A percentile compares a stretch with the other conserved stretches of the same genome.
These are phyloP conservation scores for Dianthus caryophyllus DNA, from an alignment of 148 eudicot genomes.

Conservation along the genomic window DNA sequence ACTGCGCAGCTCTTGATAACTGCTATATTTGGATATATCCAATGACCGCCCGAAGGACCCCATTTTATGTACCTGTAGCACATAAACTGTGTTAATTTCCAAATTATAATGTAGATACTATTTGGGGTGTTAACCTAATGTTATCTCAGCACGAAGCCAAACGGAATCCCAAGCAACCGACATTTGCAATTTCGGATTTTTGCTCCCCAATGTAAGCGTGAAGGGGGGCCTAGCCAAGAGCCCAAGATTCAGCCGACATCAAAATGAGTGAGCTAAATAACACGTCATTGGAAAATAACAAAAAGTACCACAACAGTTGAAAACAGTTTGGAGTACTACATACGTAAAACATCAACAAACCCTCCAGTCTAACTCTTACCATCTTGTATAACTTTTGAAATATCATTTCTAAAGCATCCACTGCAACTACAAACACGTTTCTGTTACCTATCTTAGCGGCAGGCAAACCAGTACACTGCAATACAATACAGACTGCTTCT, in stretches of 20 bases:
- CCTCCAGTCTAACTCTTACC: too few species aligned
- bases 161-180: too few species aligned
- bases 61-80: constrained; percentile 61
- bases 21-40: constrained; percentile 75
- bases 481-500: not conserved
- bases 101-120: too few species aligned
- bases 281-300: too few species aligned
- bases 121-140: too few species aligned
- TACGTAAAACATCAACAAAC: not conserved
- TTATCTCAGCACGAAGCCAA: too few species aligned
- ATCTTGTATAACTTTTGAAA: too few species aligned
- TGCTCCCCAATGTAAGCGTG: too few species aligned
- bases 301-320: not conserved
- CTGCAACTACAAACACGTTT: not conserved
- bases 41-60: constrained; percentile 75
- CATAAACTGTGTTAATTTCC: not conserved
- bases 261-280: too few species aligned
- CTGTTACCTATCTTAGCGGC: not conserved
- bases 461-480: not conserved
- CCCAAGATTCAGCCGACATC: too few species aligned
- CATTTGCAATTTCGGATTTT: too few species aligned
- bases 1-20: constrained; percentile 73
- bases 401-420: not conserved
- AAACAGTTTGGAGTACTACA: not conserved
- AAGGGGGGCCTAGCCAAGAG: too few species aligned